Base-by-base conservation (phyloP, 495 filamentous ascomycete genomes). In the Polyplosphaeria fusca region DNA sequence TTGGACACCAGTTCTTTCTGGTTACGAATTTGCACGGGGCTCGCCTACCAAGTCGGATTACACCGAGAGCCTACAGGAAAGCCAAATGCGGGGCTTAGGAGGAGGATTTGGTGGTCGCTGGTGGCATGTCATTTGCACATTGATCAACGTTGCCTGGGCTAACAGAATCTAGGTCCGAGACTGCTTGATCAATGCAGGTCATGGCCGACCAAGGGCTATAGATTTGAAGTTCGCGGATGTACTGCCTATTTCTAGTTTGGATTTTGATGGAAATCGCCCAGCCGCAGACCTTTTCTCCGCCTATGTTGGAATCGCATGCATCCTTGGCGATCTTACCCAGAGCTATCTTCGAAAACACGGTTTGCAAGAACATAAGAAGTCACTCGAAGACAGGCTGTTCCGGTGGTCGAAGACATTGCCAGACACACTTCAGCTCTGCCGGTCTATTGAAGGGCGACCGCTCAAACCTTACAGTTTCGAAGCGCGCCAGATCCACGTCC, bases 1-100 rank as follows among this genome's bases (percentile, higher is more conserved):
- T 47, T 61, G 3, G 62, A 65, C 27, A 61, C 62, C 3, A 65
- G 62, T 45, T 44, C 47, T n/a, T 65, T 65, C 44, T 65, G 62
- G 62, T 37, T 61, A 1, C 46, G 58, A 2, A 50, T 61, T 11
- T 50, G 51, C 32, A 49, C 49, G 4, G 62, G 62, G 1, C 25
- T 65, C 22, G 62, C 58, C 5, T 61, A 65, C 46, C 62, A 65
- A 32, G 39, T 65, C 22, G 62, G 62, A 5, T 52, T 65, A 25
- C 62, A 65, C 28, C 38, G 47, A 12, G 62, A 65, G 19, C 62
- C 62, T 0, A 25, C 13, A 9, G 39, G 45, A 4, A 53, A 58
- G 35, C 16, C 46, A 4, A 47, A 61, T 43, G 52, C 52, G 14
- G 62, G 52, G 5, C 32, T 61, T n/a, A 37, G 60, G 26, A 57